Base-by-base conservation (phyloP, 164 flowering plant genomes). In the Liquidambar formosana region DNA sequence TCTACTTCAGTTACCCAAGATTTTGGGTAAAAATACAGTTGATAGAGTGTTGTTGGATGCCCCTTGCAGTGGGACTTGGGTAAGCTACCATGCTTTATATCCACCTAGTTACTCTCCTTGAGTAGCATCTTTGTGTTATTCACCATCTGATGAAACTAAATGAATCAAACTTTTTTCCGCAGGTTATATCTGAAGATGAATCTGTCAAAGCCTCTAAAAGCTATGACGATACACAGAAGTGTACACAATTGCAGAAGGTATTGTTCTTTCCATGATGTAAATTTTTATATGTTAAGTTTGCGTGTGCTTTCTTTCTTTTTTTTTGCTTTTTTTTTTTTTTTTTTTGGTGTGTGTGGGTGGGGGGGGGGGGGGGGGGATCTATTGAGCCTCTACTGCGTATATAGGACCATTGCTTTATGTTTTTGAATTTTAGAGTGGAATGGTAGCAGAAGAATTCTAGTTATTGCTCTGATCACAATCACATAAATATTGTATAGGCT, bases 21-120 rank as follows among this genome's bases (percentile, higher is more conserved):
- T 87, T 65, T 71, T 96, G 81, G 99, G 99, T 58, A 61, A 68
- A 58, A 91, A 96, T 64, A 46, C 93, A 16, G 87, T 82, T 71
- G 99, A 96, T 76, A 84, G 99, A 70, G 95, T 93, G 46, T 73
- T 96, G 81, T 70, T 96, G 77, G 99, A 96, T 90, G 99, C 99
- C 15, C 99, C 99, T 56, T 96, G 99, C 83, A 96, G 98, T 73
- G 99, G 99, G 21, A 93, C 97, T 68, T 98, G 99, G 80, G 99
- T 95, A 79, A 80, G 91, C 49, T 63, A 44, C 38, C 70, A 4
- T n/a, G 12, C 28, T 63, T 57, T 0, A 43, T 64, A 10, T 38
- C 8, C 28, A 5, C 21, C 22, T 15, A 25, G 10, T 45, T 28
- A 2, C 27, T 68, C 61, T 58, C n/a, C 21, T 9, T 19, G 27